Percentiles rank a stretch among this genome's conserved stretches.
Evolutionary conservation across 1,284 basidiomycete species (phyloP).

Genomic region (Ganoderma meredithae): DNA sequence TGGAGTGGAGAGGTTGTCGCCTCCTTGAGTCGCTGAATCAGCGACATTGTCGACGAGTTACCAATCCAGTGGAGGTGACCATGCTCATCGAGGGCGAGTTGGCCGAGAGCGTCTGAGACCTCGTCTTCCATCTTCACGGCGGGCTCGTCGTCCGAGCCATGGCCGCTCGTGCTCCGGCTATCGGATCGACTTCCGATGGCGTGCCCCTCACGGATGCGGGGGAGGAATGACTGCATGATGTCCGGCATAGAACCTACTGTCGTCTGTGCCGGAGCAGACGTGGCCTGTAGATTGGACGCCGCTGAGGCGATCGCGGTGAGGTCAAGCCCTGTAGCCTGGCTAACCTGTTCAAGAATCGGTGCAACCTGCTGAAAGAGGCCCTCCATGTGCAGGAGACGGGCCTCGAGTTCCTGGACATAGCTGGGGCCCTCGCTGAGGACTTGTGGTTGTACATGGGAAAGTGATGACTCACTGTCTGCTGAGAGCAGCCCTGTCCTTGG

Average conservation of each 20-base stretch:
- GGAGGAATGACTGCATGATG: constrained; percentile 39
- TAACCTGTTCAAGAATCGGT: constrained; percentile 76
- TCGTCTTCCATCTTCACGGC: constrained; percentile 67
- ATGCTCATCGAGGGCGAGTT: constrained; percentile 87
- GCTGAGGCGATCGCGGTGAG: constrained; percentile 43
- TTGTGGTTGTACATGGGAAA: constrained; percentile 11
- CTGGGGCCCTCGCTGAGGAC: constrained; percentile 47
- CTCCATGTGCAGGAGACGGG: constrained; percentile 85
- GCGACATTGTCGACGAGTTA: constrained; percentile 88
- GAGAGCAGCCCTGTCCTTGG: constrained; percentile 84
- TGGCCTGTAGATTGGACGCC: constrained; percentile 33
- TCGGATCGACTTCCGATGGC: constrained; percentile 42
- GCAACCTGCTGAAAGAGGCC: constrained; percentile 78
- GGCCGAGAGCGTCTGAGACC: constrained; percentile 83
- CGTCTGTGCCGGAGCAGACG: constrained; percentile 35
- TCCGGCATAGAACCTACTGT: constrained; percentile 31
- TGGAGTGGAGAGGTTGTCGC: constrained; percentile 77
- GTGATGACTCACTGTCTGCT: constrained; percentile 76
- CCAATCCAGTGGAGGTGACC: constrained; percentile 94
- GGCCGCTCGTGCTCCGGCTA: constrained; percentile 44
- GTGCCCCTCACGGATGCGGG: constrained; percentile 37
- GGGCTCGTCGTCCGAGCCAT: constrained; percentile 37
- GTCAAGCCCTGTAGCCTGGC: constrained; percentile 50
- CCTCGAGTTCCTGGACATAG: constrained; percentile 89
- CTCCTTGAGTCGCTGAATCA: constrained; percentile 87